Evolutionary conservation across 805 yeast species (phyloP).

Genomic region (Kuraishia ogatae): DNA sequence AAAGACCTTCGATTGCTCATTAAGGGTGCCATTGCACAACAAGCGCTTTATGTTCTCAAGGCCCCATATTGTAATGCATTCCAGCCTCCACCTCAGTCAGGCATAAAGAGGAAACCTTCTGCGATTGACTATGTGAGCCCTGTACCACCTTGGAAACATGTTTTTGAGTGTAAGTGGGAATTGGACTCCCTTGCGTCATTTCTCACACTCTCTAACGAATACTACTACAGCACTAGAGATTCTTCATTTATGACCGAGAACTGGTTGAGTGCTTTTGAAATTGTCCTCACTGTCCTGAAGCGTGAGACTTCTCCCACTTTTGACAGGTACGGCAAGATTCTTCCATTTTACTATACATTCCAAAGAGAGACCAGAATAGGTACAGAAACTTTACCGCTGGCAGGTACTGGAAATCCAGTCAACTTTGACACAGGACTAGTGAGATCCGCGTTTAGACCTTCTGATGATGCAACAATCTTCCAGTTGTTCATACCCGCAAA

Average conservation of each 20-base stretch:
- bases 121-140: constrained; percentile 64
- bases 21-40: constrained; percentile 75
- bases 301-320: constrained; percentile 60
- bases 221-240: constrained; percentile 47
- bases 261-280: constrained; percentile 56
- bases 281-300: constrained; percentile 40
- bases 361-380: constrained; percentile 69
- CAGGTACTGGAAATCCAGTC: constrained; percentile 82
- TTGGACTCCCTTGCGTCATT: constrained; percentile 81
- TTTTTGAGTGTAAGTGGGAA: constrained; percentile 88
- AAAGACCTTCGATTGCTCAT: constrained; percentile 39
- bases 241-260: constrained; percentile 31
- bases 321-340: constrained; percentile 37
- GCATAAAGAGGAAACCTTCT: constrained; percentile 38
- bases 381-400: constrained; percentile 70
- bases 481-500: constrained; percentile 84
- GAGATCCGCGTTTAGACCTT: constrained; percentile 81
- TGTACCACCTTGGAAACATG: constrained; percentile 56
- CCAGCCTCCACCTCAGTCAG: constrained; percentile 64
- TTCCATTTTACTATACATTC: constrained; percentile 52
- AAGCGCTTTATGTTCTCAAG: constrained; percentile 49
- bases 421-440: constrained; percentile 59
- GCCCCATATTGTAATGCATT: constrained; percentile 89
- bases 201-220: constrained; percentile 65
- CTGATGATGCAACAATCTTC: constrained; percentile 77